Conservation (phyloP, 768 basidiomycete genomes). For the Stropharia rugosoannulata region DNA sequence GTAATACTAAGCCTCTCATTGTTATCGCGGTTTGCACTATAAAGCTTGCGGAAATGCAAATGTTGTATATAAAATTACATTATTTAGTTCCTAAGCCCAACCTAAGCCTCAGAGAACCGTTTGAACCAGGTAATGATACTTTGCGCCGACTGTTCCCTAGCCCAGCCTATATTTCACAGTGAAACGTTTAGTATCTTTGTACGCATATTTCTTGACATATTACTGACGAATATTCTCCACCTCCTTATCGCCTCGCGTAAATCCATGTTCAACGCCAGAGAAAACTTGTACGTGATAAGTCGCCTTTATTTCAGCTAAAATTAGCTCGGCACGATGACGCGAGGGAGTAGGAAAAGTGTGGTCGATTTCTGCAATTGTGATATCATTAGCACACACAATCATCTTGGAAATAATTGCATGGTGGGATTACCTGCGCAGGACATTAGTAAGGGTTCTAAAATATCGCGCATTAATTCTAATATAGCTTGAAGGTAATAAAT, state of each 20-base stretch:
- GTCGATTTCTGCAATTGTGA: constrained; percentile 42
- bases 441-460: constrained; percentile 48
- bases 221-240: constrained; percentile 37
- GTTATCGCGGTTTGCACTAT: no score
- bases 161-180: constrained; percentile 43
- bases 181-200: background rate
- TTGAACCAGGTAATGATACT: constrained; percentile 50
- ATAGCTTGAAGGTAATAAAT: background rate
- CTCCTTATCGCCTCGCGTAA: constrained; percentile 44
- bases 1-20: no score
- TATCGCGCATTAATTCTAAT: background rate
- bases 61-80: no score
- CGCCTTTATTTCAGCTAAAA: constrained; percentile 48
- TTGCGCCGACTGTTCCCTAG: constrained; percentile 54
- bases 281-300: constrained; percentile 59
- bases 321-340: constrained; percentile 55
- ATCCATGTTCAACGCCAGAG: constrained; percentile 47
- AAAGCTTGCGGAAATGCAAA: no score
- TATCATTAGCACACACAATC: background rate
- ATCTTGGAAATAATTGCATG: background rate
- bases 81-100: no score
- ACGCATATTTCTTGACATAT: background rate
- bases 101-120: constrained; percentile 28
- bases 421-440: constrained; percentile 46
- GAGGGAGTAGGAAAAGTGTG: constrained; percentile 46